Evolutionary conservation across 2,329 filamentous ascomycete species (phyloP).

Genomic region (Setomelanomma holmii): DNA sequence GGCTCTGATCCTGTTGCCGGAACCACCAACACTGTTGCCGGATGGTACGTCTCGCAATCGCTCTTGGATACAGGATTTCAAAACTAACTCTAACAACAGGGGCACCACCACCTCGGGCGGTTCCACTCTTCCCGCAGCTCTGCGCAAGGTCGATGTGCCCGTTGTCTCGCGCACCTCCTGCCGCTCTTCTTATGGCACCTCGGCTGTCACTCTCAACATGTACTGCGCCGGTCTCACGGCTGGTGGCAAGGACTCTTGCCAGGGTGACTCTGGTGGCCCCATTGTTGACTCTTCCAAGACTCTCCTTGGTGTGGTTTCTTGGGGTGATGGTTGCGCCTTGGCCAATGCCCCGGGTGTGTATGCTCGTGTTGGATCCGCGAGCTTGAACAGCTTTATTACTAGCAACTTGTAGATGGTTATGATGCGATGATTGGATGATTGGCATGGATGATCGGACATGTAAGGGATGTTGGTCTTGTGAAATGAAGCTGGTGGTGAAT

Average conservation of each 20-base stretch:
- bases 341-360: slow-evolving; percentile 36
- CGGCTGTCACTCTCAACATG: slow-evolving; percentile 33
- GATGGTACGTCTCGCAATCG: slow-evolving; percentile 26
- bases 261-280: slow-evolving; percentile 41
- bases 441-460: background rate
- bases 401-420: slow-evolving; percentile 21
- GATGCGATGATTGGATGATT: background rate
- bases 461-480: background rate
- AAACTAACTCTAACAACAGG: slow-evolving; percentile 14
- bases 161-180: slow-evolving; percentile 34
- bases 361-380: slow-evolving; percentile 17
- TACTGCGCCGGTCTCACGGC: slow-evolving; percentile 31
- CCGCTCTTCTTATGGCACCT: slow-evolving; percentile 24
- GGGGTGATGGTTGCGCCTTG: slow-evolving; percentile 35
- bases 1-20: slow-evolving; percentile 33
- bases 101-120: slow-evolving; percentile 22
- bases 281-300: slow-evolving; percentile 21
- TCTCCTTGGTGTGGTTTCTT: slow-evolving; percentile 30
- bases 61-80: background rate
- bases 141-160: slow-evolving; percentile 39
- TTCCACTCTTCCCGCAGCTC: slow-evolving; percentile 12
- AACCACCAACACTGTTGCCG: slow-evolving; percentile 27
- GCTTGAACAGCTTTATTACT: slow-evolving; percentile 25
- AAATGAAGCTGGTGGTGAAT: background rate
- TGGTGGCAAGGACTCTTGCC: slow-evolving; percentile 43